Evolutionary conservation across 2,329 filamentous ascomycete genomes (phyloP), one percentile per base, ranked within the genome.

Genomic region (Trichoderma pleuroti): DNA sequence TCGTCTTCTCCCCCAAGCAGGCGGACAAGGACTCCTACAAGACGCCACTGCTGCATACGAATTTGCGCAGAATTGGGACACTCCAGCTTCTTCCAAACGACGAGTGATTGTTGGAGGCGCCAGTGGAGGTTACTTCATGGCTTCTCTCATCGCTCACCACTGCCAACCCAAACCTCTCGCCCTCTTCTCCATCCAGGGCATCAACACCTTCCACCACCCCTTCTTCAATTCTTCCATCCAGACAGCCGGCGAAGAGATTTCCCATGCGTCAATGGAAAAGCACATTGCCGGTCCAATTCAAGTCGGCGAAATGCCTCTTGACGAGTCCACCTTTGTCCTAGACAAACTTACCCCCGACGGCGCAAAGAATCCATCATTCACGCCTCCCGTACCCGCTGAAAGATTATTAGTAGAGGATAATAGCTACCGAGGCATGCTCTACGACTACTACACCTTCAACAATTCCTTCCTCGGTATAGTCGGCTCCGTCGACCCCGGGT

Each of bases 171-270:
- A 76, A 5, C 80, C 80, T 2, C 14, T 78, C 1, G 79, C 80
- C 1, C 74, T 82, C 28, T 73, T 82, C 34, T 79, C 77, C 71
- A 78, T 80, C 72, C 76, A 75, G 1, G 80, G 80, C 34, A 81
- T 82, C 72, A 75, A 77, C 60, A 80, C 79, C 10, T 81, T 81
- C 68, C 77, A 75, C 28, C 80, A 81, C 62, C 70, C 67, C 6
- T 81, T 81, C 74, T 82, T 80, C 75, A 77, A 76, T 71, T 81
- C 79, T 1, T 81, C 79, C 9, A 72, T 72, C 0, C 75, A 78
- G 2, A 72, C 78, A 26, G 74, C 75, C 1, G 74, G 77, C 0
- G 75, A 78, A 8, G 77, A 76, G 18, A 76, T 80, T 30, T 32
- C 66, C 1, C 74, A 76, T 30, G 69, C 73, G 1, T 74, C 76